phyloP scores from a whole-genome alignment of 371 early-diverging fungal genomes.

The Mucor velutinosus region DNA sequence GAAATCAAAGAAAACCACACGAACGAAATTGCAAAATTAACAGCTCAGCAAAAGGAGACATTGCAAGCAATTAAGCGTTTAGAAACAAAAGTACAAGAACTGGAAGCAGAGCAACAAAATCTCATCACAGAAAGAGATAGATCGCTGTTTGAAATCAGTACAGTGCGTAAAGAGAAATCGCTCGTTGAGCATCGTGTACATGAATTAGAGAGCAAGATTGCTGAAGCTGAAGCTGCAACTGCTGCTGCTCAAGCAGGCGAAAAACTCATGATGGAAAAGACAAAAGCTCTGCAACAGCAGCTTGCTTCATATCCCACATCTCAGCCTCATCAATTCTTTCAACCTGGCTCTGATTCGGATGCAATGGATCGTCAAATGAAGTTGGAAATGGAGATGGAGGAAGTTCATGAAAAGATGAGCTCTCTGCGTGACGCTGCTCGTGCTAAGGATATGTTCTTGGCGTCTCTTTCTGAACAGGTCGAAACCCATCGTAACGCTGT shows the following conservation, averaged over 20 bases:
- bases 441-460: constrained; percentile 54
- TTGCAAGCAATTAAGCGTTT: constrained; percentile 31
- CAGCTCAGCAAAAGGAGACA: constrained; percentile 16
- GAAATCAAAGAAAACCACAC: constrained; percentile 40
- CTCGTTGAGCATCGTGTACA: constrained; percentile 37
- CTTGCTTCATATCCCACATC: constrained; percentile 26
- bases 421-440: constrained; percentile 50
- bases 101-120: constrained; percentile 61
- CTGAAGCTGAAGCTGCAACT: constrained; percentile 47
- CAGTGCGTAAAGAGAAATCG: constrained; percentile 57
- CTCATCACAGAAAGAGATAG: constrained; percentile 64
- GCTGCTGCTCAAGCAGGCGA: constrained; percentile 40
- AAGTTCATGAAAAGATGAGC: constrained; percentile 52
- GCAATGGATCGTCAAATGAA: constrained; percentile 42
- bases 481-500: constrained; percentile 46
- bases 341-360: constrained; percentile 22
- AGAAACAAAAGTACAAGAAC: constrained; percentile 40
- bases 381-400: constrained; percentile 54
- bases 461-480: constrained; percentile 48
- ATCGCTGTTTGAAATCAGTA: constrained; percentile 54
- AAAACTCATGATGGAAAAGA: constrained; percentile 9
- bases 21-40: constrained; percentile 23
- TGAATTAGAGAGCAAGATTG: constrained; percentile 50
- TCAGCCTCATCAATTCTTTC: constrained; percentile 25
- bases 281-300: constrained; percentile 22